Evolutionary conservation across 345 rosid species (phyloP).

Genomic region (Bruguiera parviflora): DNA sequence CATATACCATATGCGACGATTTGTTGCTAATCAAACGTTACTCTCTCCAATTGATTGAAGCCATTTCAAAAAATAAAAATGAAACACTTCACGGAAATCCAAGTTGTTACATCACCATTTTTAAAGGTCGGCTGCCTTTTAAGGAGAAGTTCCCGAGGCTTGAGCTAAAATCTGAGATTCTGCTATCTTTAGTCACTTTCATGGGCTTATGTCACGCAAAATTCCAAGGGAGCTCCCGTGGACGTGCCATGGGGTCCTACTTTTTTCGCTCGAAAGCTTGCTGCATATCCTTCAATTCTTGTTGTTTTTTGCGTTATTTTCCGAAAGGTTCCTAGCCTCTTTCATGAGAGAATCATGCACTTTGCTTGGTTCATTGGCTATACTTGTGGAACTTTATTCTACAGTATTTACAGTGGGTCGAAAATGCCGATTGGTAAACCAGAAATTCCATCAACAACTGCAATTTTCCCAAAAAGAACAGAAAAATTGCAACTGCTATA

Average conservation of each 20-base stretch:
- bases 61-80: neutral
- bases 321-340: constrained; percentile 29
- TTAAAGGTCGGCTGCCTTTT: neutral
- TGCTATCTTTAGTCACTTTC: neutral
- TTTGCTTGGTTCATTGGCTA: constrained; percentile 22
- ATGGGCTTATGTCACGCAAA: neutral
- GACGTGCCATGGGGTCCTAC: constrained; percentile 14
- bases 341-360: constrained; percentile 28
- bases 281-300: constrained; percentile 13
- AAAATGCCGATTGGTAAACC: too few relatives aligned
- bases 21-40: neutral
- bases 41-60: neutral
- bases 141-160: neutral
- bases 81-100: neutral
- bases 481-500: too few relatives aligned
- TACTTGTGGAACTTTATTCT: neutral
- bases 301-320: constrained; percentile 10
- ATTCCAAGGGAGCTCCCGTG: neutral
- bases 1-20: too few relatives aligned
- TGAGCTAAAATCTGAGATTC: neutral
- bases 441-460: neutral
- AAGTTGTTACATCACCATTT: neutral
- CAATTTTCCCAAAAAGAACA: too few relatives aligned
- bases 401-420: too few relatives aligned
- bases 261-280: neutral